These are phyloP conservation scores for Papiliotrema laurentii DNA, from an alignment of 1,284 basidiomycete species.

Conservation along the genomic window DNA sequence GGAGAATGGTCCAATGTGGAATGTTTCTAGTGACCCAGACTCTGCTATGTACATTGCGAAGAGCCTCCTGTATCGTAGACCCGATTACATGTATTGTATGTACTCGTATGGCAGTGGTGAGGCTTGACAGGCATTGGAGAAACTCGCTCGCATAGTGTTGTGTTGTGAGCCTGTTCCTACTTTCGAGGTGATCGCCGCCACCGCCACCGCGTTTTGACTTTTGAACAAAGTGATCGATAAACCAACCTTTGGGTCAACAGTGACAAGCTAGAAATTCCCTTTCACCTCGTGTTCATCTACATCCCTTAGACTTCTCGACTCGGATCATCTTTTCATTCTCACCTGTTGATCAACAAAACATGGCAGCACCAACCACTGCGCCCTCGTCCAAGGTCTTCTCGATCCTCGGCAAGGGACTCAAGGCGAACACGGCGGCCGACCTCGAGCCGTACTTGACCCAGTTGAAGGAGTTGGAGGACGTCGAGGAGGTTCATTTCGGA, in stretches of 20 bases:
- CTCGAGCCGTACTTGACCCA: conserved; percentile 71
- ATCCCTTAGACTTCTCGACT: not conserved
- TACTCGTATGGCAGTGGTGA: too few relatives aligned
- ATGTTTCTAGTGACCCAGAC: too few relatives aligned
- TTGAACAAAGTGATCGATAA: not conserved
- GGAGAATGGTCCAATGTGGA: too few relatives aligned
- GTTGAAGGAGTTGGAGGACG: conserved; percentile 57
- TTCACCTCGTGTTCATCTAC: not conserved
- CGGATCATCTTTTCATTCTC: not conserved
- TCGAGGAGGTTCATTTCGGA: conserved; percentile 88
- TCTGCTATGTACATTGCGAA: too few relatives aligned
- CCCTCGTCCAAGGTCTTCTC: conserved; percentile 50
- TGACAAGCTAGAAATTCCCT: too few relatives aligned
- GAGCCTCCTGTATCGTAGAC: too few relatives aligned
- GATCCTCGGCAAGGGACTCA: conserved; percentile 70
- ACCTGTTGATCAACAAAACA: not conserved
- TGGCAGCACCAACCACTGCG: conserved; percentile 7
- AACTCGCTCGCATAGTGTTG: too few relatives aligned
- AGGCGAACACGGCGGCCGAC: conserved; percentile 74
- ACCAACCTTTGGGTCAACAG: too few relatives aligned
- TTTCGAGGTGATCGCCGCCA: too few relatives aligned
- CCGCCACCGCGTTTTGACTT: conserved; percentile 1
- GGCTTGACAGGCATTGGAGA: too few relatives aligned
- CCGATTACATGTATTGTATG: too few relatives aligned
- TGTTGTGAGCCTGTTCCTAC: too few relatives aligned